A percentile compares a stretch with the other conserved stretches of the same genome.
phyloP scores from a whole-genome alignment of 768 basidiomycete genomes.

The Termitomyces sp. region DNA sequence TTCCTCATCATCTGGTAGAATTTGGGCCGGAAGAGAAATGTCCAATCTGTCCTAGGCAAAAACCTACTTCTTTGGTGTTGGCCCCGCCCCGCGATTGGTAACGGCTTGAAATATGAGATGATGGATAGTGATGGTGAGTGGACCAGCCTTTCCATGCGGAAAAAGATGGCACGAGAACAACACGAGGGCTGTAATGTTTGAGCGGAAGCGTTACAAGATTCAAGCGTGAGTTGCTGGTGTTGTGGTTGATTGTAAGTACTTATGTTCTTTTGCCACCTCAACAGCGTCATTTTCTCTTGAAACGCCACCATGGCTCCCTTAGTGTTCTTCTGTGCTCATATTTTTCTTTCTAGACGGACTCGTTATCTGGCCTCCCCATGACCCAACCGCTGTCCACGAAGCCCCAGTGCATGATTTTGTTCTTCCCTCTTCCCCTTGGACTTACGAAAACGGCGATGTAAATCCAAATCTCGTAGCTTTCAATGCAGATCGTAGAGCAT shows the following conservation, averaged over 20 bases:
- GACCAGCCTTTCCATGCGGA: constrained; percentile 33
- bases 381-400: constrained; percentile 40
- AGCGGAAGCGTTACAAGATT: constrained; percentile 12
- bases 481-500: constrained; percentile 30
- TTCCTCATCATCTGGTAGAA: constrained; percentile 45
- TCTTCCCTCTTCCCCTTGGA: constrained; percentile 73
- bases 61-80: constrained; percentile 82
- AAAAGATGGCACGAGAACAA: constrained; percentile 14
- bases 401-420: constrained; percentile 32
- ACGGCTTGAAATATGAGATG: constrained; percentile 74
- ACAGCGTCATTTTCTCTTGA: neutral
- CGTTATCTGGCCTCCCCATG: constrained; percentile 67
- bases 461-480: constrained; percentile 75
- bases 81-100: constrained; percentile 61
- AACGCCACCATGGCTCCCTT: neutral
- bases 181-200: constrained; percentile 15
- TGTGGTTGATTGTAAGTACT: constrained; percentile 5
- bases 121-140: constrained; percentile 73
- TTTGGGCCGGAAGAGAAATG: constrained; percentile 68
- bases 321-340: neutral
- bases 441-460: constrained; percentile 69
- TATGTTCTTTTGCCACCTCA: constrained; percentile 1
- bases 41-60: constrained; percentile 70
- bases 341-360: constrained; percentile 16
- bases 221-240: neutral